A percentile compares a stretch with the other conserved stretches of the same genome.
These are phyloP conservation scores for Fonsecaea pugnacius DNA, from an alignment of 2,329 filamentous ascomycete genomes.

Conservation along the genomic window DNA sequence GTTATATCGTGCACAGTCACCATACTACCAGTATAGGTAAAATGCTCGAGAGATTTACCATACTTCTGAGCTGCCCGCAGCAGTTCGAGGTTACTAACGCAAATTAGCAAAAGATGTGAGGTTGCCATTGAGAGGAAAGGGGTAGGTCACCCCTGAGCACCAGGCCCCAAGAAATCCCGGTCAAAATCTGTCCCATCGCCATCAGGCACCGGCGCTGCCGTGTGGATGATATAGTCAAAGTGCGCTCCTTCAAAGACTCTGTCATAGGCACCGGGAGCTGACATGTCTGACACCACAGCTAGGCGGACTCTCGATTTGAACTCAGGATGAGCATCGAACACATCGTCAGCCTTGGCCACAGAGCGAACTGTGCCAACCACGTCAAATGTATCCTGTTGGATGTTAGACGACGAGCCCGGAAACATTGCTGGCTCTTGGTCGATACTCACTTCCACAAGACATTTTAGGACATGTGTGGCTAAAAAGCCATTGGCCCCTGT, in stretches of 20 bases:
- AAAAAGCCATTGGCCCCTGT: conserved; percentile 25
- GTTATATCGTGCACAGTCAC: conserved; percentile 8
- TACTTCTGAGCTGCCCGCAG: conserved; percentile 5
- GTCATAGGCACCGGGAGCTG: conserved; percentile 13
- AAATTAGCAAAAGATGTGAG: neutral
- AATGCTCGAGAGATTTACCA: conserved; percentile 13
- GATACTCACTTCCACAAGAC: conserved; percentile 17
- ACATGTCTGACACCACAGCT: conserved; percentile 12
- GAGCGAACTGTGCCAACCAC: conserved; percentile 17
- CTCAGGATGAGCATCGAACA: conserved; percentile 15
- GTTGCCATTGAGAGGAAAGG: neutral
- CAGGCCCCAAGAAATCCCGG: conserved; percentile 18
- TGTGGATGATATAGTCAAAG: conserved; percentile 19
- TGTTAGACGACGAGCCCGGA: conserved; percentile 2
- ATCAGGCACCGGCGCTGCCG: conserved; percentile 21
- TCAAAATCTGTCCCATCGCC: conserved; percentile 18
- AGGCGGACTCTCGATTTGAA: conserved; percentile 14
- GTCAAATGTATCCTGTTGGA: conserved; percentile 4
- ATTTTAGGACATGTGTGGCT: conserved; percentile 16
- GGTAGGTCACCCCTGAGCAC: conserved; percentile 13
- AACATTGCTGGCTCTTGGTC: neutral
- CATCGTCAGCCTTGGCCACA: conserved; percentile 19
- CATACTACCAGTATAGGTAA: conserved; percentile 13
- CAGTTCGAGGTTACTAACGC: conserved; percentile 13
- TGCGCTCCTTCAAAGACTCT: conserved; percentile 7